Base-by-base conservation (phyloP, 345 rosid species). In the Heritiera littoralis region DNA sequence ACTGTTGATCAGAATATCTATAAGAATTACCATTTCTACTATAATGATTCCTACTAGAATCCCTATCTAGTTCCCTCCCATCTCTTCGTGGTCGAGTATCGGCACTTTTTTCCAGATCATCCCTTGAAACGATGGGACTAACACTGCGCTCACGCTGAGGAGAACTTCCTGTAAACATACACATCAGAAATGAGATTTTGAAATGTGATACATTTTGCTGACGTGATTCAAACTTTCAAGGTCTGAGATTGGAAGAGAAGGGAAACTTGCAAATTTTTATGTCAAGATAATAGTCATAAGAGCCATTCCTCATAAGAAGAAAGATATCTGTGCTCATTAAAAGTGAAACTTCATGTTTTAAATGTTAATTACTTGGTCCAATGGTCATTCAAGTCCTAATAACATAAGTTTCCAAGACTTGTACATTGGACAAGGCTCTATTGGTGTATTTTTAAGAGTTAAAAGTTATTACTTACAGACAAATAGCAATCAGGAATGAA, bases 1-100 rank as follows among this genome's bases (percentile, higher is more conserved):
- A 84, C 72, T 84, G 85, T 46, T 86, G 86, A 74, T 89, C 97
- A 79, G 86, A 76, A 80, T 84, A 85, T 81, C 88, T 91, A 79
- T 81, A 83, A 12, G 92, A 88, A 77, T 90, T 95, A 84, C 80
- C 73, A 7, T 77, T 79, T 83, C 84, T 91, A 64, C 81, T 85
- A 82, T 80, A 78, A 7, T 69, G 88, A 48, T 78, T 80, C 30
- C 88, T 81, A 74, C 79, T 86, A 81, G 82, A 84, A 81, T 88
- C 90, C 78, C 83, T 85, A 52, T 84, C 83, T 35, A 80, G 76
- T 58, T 89, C 98, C 75, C 84, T 84, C 78, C 80, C 86, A 79
- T 82, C 82, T 86, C 86, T 88, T 55, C 82, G 78, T 55, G 73
- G 74, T 76, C 32, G 84, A 71, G 81, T 83, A 41, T 88, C 91